Evolutionary conservation across 169 alveolate genomes (phyloP).

Genomic region (Cryptosporidium felis): DNA sequence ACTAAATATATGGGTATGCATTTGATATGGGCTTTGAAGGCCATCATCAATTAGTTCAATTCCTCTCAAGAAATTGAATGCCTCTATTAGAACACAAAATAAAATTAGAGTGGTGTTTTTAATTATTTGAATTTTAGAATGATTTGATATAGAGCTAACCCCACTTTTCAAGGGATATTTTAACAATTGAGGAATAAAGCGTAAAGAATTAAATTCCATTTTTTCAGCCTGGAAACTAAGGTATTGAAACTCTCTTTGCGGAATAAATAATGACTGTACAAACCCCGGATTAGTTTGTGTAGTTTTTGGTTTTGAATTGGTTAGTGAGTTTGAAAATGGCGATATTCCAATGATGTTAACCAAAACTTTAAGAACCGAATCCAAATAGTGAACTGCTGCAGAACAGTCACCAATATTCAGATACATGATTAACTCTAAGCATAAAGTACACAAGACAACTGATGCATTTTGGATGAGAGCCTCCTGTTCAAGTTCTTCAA

Average conservation of each 20-base stretch:
- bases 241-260: neutral
- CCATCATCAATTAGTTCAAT: neutral
- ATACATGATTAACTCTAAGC: constrained; percentile 13
- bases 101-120: constrained; percentile 6
- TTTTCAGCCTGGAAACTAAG: neutral
- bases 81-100: constrained; percentile 23
- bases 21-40: too few species aligned
- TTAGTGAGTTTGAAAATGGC: constrained; percentile 11
- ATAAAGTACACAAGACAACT: constrained; percentile 1
- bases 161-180: neutral
- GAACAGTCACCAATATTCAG: neutral
- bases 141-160: neutral
- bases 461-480: constrained; percentile 1
- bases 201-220: neutral
- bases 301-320: neutral
- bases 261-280: constrained; percentile 2
- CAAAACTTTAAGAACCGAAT: constrained; percentile 16
- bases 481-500: constrained; percentile 41
- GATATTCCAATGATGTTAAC: constrained; percentile 26
- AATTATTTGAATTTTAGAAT: neutral
- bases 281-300: constrained; percentile 29
- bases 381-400: constrained; percentile 18
- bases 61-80: neutral
- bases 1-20: neutral
- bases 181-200: neutral